Evolutionary conservation across 257 asterid species (phyloP), one percentile per base, ranked within the genome.

Genomic region (Linderniella brevidens): DNA sequence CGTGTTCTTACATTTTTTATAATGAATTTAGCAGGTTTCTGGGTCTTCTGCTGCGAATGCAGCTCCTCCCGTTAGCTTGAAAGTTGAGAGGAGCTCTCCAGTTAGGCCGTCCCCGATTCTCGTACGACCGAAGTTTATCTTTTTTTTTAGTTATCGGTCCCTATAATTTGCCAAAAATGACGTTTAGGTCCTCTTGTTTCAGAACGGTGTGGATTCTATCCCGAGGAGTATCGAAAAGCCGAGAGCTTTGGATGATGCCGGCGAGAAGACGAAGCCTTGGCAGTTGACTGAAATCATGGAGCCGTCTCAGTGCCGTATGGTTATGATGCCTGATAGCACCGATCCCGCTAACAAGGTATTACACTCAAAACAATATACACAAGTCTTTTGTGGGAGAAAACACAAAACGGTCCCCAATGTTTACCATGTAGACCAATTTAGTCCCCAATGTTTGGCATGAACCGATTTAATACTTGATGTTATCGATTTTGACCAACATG

Each of bases 31-130:
- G 66, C 86, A 88, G 98, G 93, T 60, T 66, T 68, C 99, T 17
- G 96, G 86, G 40, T 49, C 96, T 62, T 56, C 93, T 55, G 80
- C 71, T 60, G 64, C 85, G 56, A 86, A 65, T 74, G 78, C 69
- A 19, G 57, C 94, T 56, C 94, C 94, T 54, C 70, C n/a, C n/a
- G n/a, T 76, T 40, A 76, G 67, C 59, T 75, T 78, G 58, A 90
- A 90, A 72, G 92, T 84, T 42, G 99, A 90, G 66, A 75, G 96
- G 61, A 81, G 92, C 79, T 90, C 99, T 46, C 99, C 99, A 64
- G 94, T 63, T 48, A 74, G 96, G 78, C 92, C 93, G 39, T 67
- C 92, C 55, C 88, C 85, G 49, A 68, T 81, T 59, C 79, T 64
- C 62, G 96, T 86, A 86, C 39, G 93, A n/a, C 64, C 48, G 17